phyloP scores from a whole-genome alignment of 2,329 filamentous ascomycete species.

The Sporothrix brasiliensis region DNA sequence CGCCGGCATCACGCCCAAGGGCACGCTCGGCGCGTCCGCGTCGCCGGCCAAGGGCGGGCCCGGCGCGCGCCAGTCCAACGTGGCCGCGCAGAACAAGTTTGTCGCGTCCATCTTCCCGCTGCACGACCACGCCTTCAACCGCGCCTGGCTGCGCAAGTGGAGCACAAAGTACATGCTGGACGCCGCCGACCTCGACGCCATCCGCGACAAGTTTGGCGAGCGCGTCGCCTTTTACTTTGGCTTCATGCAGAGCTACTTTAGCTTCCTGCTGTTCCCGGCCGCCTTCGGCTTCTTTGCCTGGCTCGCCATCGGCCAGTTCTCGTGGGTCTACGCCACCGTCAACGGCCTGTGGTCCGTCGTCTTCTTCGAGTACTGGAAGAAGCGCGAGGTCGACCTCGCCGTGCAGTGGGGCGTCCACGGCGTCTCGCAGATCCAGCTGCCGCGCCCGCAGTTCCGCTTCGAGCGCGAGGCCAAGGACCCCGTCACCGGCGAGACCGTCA shows the following conservation, averaged over 20 bases:
- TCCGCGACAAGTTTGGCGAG: conserved; percentile 66
- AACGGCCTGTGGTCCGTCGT: conserved; percentile 71
- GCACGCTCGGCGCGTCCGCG: conserved; percentile 34
- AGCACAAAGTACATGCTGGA: conserved; percentile 71
- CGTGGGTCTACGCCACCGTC: conserved; percentile 66
- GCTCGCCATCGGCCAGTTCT: conserved; percentile 70
- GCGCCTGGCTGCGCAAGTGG: conserved; percentile 73
- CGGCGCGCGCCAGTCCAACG: conserved; percentile 58
- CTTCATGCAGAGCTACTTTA: conserved; percentile 76
- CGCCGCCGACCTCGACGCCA: conserved; percentile 68
- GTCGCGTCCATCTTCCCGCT: conserved; percentile 76
- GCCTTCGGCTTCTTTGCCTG: conserved; percentile 68
- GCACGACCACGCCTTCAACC: conserved; percentile 76
- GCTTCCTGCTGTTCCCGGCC: conserved; percentile 71
- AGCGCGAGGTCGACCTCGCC: conserved; percentile 70
- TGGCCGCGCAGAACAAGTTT: conserved; percentile 52
- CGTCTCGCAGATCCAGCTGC: conserved; percentile 67
- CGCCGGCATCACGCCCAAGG: conserved; percentile 66
- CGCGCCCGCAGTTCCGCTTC: conserved; percentile 72
- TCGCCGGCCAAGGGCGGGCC: background rate
- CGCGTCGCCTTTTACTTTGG: conserved; percentile 80
- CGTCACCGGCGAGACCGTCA: conserved; percentile 76
- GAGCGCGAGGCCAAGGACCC: conserved; percentile 77
- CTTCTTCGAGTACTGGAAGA: conserved; percentile 80
- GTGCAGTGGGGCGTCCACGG: conserved; percentile 73